phyloP scores from a whole-genome alignment of 371 early-diverging fungal species.

The Dipsacomyces acuminosporus region DNA sequence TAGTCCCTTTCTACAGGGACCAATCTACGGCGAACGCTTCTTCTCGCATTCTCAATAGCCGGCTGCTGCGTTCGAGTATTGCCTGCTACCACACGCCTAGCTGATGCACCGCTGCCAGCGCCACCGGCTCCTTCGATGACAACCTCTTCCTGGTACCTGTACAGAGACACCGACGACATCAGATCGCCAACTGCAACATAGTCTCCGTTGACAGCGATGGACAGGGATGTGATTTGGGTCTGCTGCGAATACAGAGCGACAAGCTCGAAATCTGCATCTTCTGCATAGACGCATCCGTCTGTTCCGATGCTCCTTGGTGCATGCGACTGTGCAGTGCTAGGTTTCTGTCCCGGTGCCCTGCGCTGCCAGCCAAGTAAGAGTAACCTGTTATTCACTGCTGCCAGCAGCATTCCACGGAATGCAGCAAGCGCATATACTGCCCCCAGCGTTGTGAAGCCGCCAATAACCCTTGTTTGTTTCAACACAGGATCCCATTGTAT shows the following conservation, averaged over 20 bases:
- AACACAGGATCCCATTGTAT: conserved; percentile 45
- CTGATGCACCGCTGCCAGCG: background rate
- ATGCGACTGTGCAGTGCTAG: too few relatives aligned
- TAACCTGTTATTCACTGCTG: conserved; percentile 55
- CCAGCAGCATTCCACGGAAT: conserved; percentile 52
- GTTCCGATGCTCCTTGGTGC: background rate
- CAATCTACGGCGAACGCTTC: conserved; percentile 9
- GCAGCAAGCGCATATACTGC: conserved; percentile 54
- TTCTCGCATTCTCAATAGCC: background rate
- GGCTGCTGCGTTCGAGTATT: background rate
- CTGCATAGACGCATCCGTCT: conserved; percentile 44
- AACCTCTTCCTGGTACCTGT: conserved; percentile 47
- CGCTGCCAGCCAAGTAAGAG: conserved; percentile 47
- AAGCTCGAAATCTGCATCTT: conserved; percentile 55
- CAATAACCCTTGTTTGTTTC: conserved; percentile 48
- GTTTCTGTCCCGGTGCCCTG: too few relatives aligned
- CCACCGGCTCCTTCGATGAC: background rate
- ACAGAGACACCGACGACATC: conserved; percentile 69
- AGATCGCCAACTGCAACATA: conserved; percentile 82
- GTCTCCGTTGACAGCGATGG: conserved; percentile 61
- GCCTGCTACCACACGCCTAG: too few relatives aligned
- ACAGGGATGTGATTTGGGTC: conserved; percentile 58
- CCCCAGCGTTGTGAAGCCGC: conserved; percentile 49
- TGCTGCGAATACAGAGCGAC: conserved; percentile 45
- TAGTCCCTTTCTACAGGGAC: conserved; percentile 38